Percentiles rank a stretch among this genome's conserved stretches.
Evolutionary conservation across 2,329 filamentous ascomycete genomes (phyloP).

Genomic region (Camptophora hylomeconis): DNA sequence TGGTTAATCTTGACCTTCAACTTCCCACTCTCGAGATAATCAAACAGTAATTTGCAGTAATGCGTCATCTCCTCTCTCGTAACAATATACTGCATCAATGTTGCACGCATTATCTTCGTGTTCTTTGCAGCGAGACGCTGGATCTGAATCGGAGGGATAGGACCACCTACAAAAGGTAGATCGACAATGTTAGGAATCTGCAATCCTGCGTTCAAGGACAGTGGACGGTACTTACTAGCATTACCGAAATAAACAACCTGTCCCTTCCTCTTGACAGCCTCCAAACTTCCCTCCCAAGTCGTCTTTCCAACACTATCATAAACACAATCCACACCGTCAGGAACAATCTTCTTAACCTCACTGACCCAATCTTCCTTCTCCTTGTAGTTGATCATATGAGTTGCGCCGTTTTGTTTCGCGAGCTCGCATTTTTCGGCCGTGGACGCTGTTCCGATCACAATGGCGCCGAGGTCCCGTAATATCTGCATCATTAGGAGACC

Average conservation of each 20-base stretch:
- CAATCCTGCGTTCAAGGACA: too few species aligned
- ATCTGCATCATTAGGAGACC: slow-evolving; percentile 60
- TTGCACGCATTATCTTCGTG: slow-evolving; percentile 61
- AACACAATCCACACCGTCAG: slow-evolving; percentile 70
- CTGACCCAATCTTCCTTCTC: slow-evolving; percentile 67
- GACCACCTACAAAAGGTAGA: slow-evolving; percentile 65
- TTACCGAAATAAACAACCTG: slow-evolving; percentile 70
- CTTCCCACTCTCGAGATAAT: slow-evolving; percentile 54
- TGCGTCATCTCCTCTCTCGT: slow-evolving; percentile 57
- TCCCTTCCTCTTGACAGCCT: slow-evolving; percentile 64
- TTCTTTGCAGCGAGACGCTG: slow-evolving; percentile 58
- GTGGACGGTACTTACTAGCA: too few species aligned
- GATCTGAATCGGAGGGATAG: slow-evolving; percentile 57
- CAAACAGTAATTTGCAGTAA: slow-evolving; percentile 61
- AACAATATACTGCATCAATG: slow-evolving; percentile 56
- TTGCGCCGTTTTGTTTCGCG: slow-evolving; percentile 57
- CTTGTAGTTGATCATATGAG: slow-evolving; percentile 65
- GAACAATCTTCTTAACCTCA: slow-evolving; percentile 55
- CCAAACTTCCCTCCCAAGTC: slow-evolving; percentile 68
- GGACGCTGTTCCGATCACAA: slow-evolving; percentile 66
- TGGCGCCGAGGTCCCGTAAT: slow-evolving; percentile 57
- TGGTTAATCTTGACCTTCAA: slow-evolving; percentile 64
- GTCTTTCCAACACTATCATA: slow-evolving; percentile 67
- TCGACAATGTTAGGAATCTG: too few species aligned
- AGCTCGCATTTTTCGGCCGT: slow-evolving; percentile 58